These are phyloP conservation scores for Saccharomyces hybrid DNA, from an alignment of 1,139 yeast genomes.

Conservation along the genomic window DNA sequence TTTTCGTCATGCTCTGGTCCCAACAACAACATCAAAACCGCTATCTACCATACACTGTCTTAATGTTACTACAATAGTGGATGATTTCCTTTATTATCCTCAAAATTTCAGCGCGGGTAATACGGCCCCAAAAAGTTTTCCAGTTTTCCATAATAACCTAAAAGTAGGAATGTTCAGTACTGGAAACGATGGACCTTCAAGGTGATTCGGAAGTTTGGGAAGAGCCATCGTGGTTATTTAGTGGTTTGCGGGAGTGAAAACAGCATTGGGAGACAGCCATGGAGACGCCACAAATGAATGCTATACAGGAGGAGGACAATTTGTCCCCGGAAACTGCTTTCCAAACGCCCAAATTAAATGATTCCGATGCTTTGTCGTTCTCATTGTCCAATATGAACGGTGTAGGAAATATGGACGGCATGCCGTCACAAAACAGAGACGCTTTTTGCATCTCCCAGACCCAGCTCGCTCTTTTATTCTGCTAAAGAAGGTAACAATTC, in stretches of 20 bases:
- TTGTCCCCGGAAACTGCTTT: not conserved
- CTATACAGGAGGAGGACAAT: conserved; percentile 1
- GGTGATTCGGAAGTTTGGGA: not conserved
- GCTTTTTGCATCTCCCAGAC: conserved; percentile 10
- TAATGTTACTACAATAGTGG: not conserved
- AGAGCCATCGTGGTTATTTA: not conserved
- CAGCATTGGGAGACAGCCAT: not conserved
- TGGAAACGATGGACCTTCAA: not conserved
- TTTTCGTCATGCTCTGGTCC: not conserved
- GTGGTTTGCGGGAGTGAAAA: not conserved
- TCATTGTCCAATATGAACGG: not conserved
- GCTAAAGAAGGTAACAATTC: conserved; percentile 27
- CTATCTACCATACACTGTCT: not conserved
- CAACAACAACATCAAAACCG: not conserved
- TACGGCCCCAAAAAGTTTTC: not conserved
- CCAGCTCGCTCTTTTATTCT: conserved; percentile 22
- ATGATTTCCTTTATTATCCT: not conserved
- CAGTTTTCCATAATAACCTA: not conserved
- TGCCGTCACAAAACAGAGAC: not conserved
- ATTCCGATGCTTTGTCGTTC: not conserved
- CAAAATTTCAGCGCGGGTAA: not conserved
- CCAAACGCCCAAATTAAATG: not conserved
- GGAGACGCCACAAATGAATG: not conserved
- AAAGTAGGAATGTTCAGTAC: not conserved
- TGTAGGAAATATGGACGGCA: not conserved